Evolutionary conservation across 805 yeast genomes (phyloP).

Genomic region (Starmerella powellii): DNA sequence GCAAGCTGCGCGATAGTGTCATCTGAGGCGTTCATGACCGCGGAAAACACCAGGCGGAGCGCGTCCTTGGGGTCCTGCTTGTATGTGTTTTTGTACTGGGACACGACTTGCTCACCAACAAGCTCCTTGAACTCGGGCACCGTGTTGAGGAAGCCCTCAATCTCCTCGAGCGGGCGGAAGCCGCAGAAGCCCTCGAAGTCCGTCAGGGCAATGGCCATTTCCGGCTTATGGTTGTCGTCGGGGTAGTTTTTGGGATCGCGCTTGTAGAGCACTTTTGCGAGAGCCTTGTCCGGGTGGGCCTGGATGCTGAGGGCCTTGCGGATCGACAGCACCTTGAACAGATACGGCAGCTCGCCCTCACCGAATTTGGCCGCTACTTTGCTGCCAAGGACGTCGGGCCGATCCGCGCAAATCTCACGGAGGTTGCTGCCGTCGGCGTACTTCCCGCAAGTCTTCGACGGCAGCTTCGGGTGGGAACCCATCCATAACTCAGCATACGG

Average conservation of each 20-base stretch:
- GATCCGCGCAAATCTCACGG: slow-evolving; percentile 49
- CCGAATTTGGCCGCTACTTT: slow-evolving; percentile 55
- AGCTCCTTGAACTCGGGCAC: slow-evolving; percentile 67
- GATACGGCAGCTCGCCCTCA: slow-evolving; percentile 69
- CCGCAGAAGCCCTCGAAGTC: slow-evolving; percentile 97
- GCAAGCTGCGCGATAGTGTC: slow-evolving; percentile 46
- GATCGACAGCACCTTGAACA: slow-evolving; percentile 88
- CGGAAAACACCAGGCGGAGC: slow-evolving; percentile 63
- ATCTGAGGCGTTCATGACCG: slow-evolving; percentile 74
- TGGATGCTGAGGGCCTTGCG: slow-evolving; percentile 88
- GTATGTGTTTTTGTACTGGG: slow-evolving; percentile 35
- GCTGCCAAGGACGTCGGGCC: slow-evolving; percentile 53
- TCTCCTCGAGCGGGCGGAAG: slow-evolving; percentile 76
- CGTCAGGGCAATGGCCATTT: slow-evolving; percentile 96
- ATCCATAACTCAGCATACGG: slow-evolving; percentile 99
- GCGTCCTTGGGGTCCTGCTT: slow-evolving; percentile 47
- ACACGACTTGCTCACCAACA: slow-evolving; percentile 51
- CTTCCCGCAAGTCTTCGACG: slow-evolving; percentile 48
- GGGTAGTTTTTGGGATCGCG: slow-evolving; percentile 90
- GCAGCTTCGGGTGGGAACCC: slow-evolving; percentile 95
- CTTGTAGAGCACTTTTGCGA: slow-evolving; percentile 64
- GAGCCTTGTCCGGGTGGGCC: slow-evolving; percentile 90
- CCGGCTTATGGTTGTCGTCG: slow-evolving; percentile 98
- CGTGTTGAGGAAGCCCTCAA: slow-evolving; percentile 52
- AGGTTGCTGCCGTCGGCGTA: slow-evolving; percentile 39